Evolutionary conservation across 176 grass and related monocot genomes (phyloP), one percentile per base, ranked within the genome.

Genomic region (Luzula sylvatica): DNA sequence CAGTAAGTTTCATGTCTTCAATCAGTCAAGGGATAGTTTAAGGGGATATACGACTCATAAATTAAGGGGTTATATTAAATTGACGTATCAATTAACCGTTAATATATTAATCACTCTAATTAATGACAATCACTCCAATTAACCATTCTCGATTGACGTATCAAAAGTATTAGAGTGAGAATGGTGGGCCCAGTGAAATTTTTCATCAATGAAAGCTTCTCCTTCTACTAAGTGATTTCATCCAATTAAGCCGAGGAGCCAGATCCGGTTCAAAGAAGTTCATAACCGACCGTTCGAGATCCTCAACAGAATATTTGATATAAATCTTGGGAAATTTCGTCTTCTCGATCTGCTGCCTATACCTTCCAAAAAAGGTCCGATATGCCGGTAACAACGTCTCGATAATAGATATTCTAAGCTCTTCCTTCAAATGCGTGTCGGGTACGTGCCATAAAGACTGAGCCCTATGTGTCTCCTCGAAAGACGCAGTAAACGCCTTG

Each of bases 331-430:
- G 92, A 50, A 89, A 81, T 58, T 40, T 96, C 48, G 80, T 74
- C 7, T 65, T 82, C 68, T 96, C 92, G 58, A 96, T 89, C 15
- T 96, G 92, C 47, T 82, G 81, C 17, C 85, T 65, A 51, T 86
- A 96, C 46, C 92, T 53, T 16, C 92, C 92, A 42, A 96, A 77
- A 57, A 96, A 89, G 13, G 92, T 86, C 17, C 92, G 64, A 29
- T 89, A 96, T 5, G 92, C 92, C 42, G 92, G 92, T 12, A 96
- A 75, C 50, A 96, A 59, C 50, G 82, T 89, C 71, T 96, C 92
- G 0, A 72, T 54, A 50, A 89, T 82, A 14, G 85, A 89, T 58
- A 96, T 89, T 74, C 78, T 86, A 47, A 96, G 62, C 40, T 96
- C 92, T 75, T 96, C 92, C 38, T 75, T 74, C 71, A 96, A 50